Evolutionary conservation across 2,329 filamentous ascomycete genomes (phyloP).

Genomic region (Diplodia scrobiculata): DNA sequence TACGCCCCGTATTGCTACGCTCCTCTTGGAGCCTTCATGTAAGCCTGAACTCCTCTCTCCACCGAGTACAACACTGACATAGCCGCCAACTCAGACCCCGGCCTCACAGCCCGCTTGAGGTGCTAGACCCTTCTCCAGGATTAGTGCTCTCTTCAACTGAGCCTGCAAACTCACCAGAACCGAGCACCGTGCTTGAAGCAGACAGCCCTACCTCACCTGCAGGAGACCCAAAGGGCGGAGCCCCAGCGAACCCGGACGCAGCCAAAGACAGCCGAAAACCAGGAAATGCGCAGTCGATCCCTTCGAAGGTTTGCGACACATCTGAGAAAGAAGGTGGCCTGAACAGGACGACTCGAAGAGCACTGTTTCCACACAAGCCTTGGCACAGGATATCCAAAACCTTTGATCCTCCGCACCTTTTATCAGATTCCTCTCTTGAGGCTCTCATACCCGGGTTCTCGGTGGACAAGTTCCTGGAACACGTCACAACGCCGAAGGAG

Average conservation of each 20-base stretch:
- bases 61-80: not conserved
- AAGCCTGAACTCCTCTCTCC: not conserved
- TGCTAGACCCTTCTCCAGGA: not conserved
- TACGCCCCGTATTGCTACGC: constrained; percentile 9
- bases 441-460: constrained; percentile 6
- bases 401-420: not conserved
- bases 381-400: too few species aligned
- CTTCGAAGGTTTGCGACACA: not conserved
- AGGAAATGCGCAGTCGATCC: not conserved
- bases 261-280: not conserved
- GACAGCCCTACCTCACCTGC: not conserved
- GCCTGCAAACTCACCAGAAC: not conserved
- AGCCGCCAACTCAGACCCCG: not conserved
- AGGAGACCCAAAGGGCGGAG: not conserved
- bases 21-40: not conserved
- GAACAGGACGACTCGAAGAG: not conserved
- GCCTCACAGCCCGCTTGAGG: not conserved
- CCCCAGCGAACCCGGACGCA: not conserved
- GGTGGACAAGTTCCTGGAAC: not conserved
- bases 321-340: not conserved
- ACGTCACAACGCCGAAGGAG: not conserved
- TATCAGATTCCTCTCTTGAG: not conserved
- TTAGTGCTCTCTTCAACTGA: not conserved
- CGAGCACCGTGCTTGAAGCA: not conserved
- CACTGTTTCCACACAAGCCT: too few species aligned